Percentiles rank a stretch among this genome's conserved stretches.
phyloP scores from a whole-genome alignment of 345 rosid genomes.

The Lenwebbia sp. region DNA sequence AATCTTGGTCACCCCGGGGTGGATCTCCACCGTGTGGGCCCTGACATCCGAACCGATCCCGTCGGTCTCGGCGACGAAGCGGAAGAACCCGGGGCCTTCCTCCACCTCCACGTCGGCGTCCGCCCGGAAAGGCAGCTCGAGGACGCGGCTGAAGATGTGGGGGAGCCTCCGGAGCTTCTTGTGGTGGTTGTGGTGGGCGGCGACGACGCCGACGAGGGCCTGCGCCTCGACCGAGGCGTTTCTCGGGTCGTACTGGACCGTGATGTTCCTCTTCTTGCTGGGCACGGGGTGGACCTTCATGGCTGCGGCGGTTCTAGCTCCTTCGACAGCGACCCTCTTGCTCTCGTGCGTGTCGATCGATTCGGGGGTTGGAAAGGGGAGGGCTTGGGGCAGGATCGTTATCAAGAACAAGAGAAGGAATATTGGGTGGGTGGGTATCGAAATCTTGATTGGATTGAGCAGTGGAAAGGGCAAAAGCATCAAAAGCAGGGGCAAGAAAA shows the following conservation, averaged over 20 bases:
- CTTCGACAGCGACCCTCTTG: neutral
- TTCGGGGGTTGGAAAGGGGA: neutral
- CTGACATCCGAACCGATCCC: slow-evolving; percentile 46
- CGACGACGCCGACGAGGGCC: neutral
- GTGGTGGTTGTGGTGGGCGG: slow-evolving; percentile 4
- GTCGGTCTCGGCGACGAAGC: slow-evolving; percentile 77
- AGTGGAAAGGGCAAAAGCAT: slow-evolving; percentile 2
- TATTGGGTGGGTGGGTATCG: slow-evolving; percentile 21
- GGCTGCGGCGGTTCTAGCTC: neutral
- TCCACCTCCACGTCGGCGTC: slow-evolving; percentile 80
- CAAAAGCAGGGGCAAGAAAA: neutral
- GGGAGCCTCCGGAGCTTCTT: slow-evolving; percentile 92
- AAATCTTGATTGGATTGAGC: slow-evolving; percentile 17
- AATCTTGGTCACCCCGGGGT: slow-evolving; percentile 85
- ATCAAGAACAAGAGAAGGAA: slow-evolving; percentile 3
- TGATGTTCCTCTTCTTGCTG: slow-evolving; percentile 43
- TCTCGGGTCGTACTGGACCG: slow-evolving; percentile 32
- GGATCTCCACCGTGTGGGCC: slow-evolving; percentile 72
- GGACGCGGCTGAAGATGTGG: slow-evolving; percentile 80
- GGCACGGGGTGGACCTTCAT: slow-evolving; percentile 91
- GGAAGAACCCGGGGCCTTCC: slow-evolving; percentile 65
- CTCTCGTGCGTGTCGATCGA: neutral
- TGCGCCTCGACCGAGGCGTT: slow-evolving; percentile 13
- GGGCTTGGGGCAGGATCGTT: slow-evolving; percentile 13
- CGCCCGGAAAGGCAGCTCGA: slow-evolving; percentile 87